These are phyloP conservation scores for Colletotrichum sp. DNA, from an alignment of 2,329 filamentous ascomycete species.

Conservation along the genomic window DNA sequence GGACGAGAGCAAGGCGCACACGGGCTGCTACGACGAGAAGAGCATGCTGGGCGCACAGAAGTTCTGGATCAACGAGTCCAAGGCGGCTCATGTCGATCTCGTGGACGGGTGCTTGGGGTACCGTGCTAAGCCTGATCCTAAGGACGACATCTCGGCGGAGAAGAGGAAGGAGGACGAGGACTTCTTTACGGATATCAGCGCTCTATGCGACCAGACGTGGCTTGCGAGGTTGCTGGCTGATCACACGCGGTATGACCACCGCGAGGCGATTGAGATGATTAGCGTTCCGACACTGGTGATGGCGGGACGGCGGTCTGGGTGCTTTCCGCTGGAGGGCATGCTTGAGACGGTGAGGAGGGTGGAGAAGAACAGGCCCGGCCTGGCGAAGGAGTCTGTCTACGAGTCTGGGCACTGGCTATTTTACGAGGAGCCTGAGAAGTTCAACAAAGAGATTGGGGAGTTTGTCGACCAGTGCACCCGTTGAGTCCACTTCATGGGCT, in stretches of 20 bases:
- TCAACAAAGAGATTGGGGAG: conserved; percentile 34
- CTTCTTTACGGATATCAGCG: conserved; percentile 39
- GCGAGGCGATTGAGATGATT: conserved; percentile 41
- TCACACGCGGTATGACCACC: conserved; percentile 46
- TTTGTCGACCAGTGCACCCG: conserved; percentile 1
- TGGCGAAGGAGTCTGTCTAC: conserved; percentile 34
- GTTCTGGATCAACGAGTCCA: conserved; percentile 27
- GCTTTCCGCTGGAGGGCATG: conserved; percentile 43
- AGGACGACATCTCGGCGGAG: conserved; percentile 28
- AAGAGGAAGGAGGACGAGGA: conserved; percentile 31
- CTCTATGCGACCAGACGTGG: conserved; percentile 39
- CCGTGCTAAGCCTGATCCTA: conserved; percentile 27
- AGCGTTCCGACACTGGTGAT: conserved; percentile 38
- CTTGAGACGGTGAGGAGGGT: conserved; percentile 37
- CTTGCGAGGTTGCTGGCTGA: conserved; percentile 41
- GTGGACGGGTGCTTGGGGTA: conserved; percentile 42
- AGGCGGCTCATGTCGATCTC: conserved; percentile 32
- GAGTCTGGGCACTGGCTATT: conserved; percentile 46
- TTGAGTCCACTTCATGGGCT: background rate
- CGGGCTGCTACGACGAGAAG: conserved; percentile 41
- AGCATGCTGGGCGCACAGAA: conserved; percentile 36
- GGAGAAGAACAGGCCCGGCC: conserved; percentile 23
- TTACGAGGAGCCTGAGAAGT: conserved; percentile 42
- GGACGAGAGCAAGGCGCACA: conserved; percentile 35
- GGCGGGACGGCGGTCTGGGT: conserved; percentile 39